A percentile compares a stretch with the other conserved stretches of the same genome.
These are phyloP conservation scores for Crepidotus variabilis DNA, from an alignment of 768 basidiomycete genomes.

Conservation along the genomic window DNA sequence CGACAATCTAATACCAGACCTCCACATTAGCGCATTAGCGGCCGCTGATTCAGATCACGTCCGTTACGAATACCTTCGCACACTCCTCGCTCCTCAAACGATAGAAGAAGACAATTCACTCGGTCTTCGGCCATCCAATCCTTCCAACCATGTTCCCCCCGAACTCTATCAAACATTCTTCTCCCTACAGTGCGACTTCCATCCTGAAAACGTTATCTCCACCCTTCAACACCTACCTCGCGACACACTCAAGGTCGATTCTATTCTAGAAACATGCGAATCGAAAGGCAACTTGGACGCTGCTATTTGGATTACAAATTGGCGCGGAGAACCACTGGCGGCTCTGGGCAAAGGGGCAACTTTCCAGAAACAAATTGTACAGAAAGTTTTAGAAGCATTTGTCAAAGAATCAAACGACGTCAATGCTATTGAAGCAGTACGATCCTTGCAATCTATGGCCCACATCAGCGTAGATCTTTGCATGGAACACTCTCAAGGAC, in stretches of 20 bases:
- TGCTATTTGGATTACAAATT: slow-evolving; percentile 76
- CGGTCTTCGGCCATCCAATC: slow-evolving; percentile 18
- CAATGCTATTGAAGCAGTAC: slow-evolving; percentile 33
- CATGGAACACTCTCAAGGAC: slow-evolving; percentile 53
- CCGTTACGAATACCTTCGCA: slow-evolving; percentile 74
- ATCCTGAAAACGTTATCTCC: slow-evolving; percentile 59
- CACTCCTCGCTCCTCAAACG: slow-evolving; percentile 57
- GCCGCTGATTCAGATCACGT: slow-evolving; percentile 35
- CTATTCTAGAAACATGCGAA: slow-evolving; percentile 65
- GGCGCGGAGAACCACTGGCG: slow-evolving; percentile 53
- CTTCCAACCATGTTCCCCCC: slow-evolving; percentile 44
- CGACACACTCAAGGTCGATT: slow-evolving; percentile 51
- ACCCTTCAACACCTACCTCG: slow-evolving; percentile 54
- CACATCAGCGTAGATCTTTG: slow-evolving; percentile 66
- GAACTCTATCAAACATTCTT: slow-evolving; percentile 62
- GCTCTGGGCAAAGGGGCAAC: slow-evolving; percentile 66
- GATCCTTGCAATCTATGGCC: slow-evolving; percentile 55
- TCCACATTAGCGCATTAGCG: slow-evolving; percentile 64
- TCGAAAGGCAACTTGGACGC: slow-evolving; percentile 63
- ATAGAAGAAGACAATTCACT: slow-evolving; percentile 38
- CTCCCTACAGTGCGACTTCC: slow-evolving; percentile 66
- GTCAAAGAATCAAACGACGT: slow-evolving; percentile 14
- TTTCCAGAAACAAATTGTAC: slow-evolving; percentile 51
- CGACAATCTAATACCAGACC: slow-evolving; percentile 59
- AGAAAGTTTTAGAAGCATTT: slow-evolving; percentile 38